These are phyloP conservation scores for Carex parvula DNA, from an alignment of 176 grass and related monocot species.

Conservation along the genomic window DNA sequence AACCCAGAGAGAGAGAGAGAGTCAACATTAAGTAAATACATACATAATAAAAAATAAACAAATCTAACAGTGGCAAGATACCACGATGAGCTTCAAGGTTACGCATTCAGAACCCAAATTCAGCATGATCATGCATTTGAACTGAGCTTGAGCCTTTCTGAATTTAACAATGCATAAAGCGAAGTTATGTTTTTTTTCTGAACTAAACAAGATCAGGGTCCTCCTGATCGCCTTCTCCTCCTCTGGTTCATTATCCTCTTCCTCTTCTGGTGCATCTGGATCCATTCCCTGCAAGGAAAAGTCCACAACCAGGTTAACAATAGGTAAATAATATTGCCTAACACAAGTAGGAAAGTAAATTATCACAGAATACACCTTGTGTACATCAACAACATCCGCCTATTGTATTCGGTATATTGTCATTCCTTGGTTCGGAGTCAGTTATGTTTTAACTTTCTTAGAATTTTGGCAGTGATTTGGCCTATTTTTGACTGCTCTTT, in stretches of 20 bases:
- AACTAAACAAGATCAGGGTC: constrained; percentile 63
- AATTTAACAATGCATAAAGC: neutral
- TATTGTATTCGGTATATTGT: neutral
- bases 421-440: neutral
- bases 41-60: neutral
- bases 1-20: neutral
- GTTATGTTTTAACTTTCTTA: neutral
- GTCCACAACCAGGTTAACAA: constrained; percentile 1
- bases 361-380: neutral
- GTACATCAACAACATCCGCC: neutral
- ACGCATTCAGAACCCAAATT: neutral
- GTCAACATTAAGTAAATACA: neutral
- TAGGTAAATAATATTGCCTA: neutral
- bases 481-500: neutral
- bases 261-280: constrained; percentile 89
- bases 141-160: neutral
- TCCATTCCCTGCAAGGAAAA: constrained; percentile 62
- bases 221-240: constrained; percentile 84
- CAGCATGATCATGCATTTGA: neutral
- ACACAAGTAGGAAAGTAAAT: neutral
- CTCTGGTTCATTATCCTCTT: constrained; percentile 78
- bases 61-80: neutral
- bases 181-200: neutral
- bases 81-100: neutral
- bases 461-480: neutral